phyloP scores from a whole-genome alignment of 768 basidiomycete species.

The Suillus plorans region DNA sequence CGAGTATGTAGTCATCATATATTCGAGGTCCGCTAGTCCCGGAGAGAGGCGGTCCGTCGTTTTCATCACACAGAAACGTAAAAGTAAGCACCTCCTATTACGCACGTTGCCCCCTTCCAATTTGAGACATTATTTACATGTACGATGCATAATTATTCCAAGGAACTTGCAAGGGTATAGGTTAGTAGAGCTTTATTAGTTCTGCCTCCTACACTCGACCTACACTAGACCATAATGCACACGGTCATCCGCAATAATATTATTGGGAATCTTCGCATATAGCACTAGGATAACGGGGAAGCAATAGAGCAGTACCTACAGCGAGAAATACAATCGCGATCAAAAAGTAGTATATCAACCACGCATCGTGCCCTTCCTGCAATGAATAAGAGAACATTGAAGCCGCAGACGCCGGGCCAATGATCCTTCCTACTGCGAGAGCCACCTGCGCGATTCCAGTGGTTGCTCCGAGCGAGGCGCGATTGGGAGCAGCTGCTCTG shows the following conservation, averaged over 20 bases:
- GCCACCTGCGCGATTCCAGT: neutral
- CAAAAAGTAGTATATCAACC: neutral
- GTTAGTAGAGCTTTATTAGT: no score
- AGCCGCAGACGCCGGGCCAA: neutral
- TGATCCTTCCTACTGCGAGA: neutral
- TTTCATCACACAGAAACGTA: no score
- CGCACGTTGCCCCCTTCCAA: no score
- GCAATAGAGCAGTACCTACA: neutral
- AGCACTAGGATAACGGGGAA: neutral
- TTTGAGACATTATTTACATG: no score
- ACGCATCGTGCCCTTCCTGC: neutral
- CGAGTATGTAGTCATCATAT: no score
- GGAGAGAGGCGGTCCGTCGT: no score
- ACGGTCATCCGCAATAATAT: neutral
- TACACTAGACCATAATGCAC: neutral
- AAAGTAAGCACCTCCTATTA: no score
- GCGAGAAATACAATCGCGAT: neutral
- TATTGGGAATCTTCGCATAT: neutral
- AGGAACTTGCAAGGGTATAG: no score
- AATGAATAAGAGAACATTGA: neutral
- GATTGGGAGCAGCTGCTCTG: conserved; percentile 7
- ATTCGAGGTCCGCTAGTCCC: no score
- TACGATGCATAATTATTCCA: no score
- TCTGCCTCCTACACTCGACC: no score
- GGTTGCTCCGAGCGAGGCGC: neutral